Conservation (phyloP, 2,329 filamentous ascomycete species). For the Cadophora sp. region DNA sequence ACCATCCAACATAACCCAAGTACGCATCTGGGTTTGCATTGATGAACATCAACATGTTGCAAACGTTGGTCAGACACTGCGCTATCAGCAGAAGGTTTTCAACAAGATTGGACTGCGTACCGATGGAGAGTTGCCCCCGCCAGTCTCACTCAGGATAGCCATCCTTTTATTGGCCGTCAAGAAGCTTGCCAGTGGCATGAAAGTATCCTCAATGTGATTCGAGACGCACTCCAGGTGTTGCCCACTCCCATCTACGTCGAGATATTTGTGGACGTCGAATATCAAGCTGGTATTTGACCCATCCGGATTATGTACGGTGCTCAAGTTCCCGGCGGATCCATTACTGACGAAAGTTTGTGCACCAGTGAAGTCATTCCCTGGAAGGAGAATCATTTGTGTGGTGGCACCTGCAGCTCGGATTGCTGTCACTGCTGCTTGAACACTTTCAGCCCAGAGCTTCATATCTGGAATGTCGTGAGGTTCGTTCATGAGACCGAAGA, state of each 20-base stretch:
- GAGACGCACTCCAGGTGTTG: conserved; percentile 58
- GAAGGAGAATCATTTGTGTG: conserved; percentile 67
- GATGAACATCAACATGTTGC: conserved; percentile 30
- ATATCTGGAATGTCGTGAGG: conserved; percentile 59
- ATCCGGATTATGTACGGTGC: conserved; percentile 63
- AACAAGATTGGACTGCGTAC: conserved; percentile 7
- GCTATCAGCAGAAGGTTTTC: neutral
- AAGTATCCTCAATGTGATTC: conserved; percentile 56
- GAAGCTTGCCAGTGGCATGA: conserved; percentile 54
- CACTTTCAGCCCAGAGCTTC: conserved; percentile 62
- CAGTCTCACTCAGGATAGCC: conserved; percentile 60
- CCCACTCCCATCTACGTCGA: conserved; percentile 64
- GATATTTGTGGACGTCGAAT: conserved; percentile 67
- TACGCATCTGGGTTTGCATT: conserved; percentile 48
- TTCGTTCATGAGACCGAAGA: conserved; percentile 76
- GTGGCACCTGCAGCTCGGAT: conserved; percentile 68
- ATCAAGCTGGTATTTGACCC: conserved; percentile 61
- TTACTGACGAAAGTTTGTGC: conserved; percentile 56
- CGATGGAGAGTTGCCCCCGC: conserved; percentile 47
- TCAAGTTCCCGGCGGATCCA: conserved; percentile 58
- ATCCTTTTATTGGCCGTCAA: conserved; percentile 54
- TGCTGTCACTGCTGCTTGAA: conserved; percentile 68
- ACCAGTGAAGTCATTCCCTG: conserved; percentile 62
- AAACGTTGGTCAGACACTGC: conserved; percentile 32
- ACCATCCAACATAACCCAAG: conserved; percentile 48